Evolutionary conservation across 2,329 filamentous ascomycete species (phyloP).

Genomic region (Monilinia polystroma): DNA sequence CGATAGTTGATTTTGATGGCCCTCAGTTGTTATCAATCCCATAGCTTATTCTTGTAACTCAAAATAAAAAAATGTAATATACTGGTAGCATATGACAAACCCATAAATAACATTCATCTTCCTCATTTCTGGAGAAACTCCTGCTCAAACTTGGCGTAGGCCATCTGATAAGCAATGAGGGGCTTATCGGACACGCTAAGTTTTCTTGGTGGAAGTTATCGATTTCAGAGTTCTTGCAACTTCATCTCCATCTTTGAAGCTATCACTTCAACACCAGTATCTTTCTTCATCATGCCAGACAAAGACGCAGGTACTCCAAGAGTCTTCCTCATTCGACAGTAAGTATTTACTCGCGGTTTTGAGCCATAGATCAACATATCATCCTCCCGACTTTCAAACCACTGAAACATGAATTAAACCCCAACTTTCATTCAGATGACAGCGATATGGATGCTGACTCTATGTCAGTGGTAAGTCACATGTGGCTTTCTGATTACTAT

Average conservation of each 20-base stretch:
- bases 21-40: not conserved
- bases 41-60: not conserved
- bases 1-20: too few species aligned
- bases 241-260: not conserved
- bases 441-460: conserved; percentile 6
- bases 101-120: not conserved
- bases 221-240: not conserved
- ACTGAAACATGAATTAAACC: not conserved
- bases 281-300: conserved; percentile 38
- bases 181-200: conserved; percentile 17
- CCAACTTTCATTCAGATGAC: not conserved
- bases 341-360: conserved; percentile 26
- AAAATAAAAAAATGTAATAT: not conserved
- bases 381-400: not conserved
- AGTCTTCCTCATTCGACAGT: conserved; percentile 45
- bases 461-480: conserved; percentile 22
- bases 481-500: not conserved
- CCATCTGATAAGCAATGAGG: not conserved
- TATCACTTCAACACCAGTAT: not conserved
- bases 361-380: not conserved
- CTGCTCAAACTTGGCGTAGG: not conserved
- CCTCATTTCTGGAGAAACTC: not conserved
- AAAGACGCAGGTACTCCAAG: conserved; percentile 42
- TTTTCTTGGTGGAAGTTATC: conserved; percentile 14
- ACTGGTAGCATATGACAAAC: not conserved